A percentile compares a stretch with the other conserved stretches of the same genome.
These are phyloP conservation scores for Diaporthe sp. DNA, from an alignment of 2,329 filamentous ascomycete species.

Conservation along the genomic window DNA sequence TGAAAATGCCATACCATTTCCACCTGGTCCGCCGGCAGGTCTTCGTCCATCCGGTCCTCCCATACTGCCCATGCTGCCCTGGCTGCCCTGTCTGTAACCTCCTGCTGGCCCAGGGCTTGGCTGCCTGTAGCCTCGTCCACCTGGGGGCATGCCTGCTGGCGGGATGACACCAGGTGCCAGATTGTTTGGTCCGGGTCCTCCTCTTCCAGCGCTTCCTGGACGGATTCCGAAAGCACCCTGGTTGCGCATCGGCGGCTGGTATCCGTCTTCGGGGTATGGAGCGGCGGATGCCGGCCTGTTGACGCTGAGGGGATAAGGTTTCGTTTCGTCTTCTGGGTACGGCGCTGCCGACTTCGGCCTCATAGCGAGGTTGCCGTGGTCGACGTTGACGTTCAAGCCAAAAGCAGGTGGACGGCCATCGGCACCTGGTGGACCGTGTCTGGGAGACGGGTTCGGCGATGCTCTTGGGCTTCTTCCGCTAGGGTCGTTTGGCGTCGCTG, in stretches of 20 bases:
- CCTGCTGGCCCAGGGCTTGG: constrained; percentile 54
- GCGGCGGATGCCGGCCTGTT: constrained; percentile 62
- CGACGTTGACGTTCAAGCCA: constrained; percentile 59
- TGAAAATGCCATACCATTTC: constrained; percentile 38
- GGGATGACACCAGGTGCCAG: constrained; percentile 39
- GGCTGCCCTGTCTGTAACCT: constrained; percentile 42
- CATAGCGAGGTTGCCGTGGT: constrained; percentile 51
- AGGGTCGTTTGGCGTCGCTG: constrained; percentile 39
- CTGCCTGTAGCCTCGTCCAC: constrained; percentile 55
- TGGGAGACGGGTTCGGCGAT: constrained; percentile 60
- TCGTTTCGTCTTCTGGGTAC: constrained; percentile 77
- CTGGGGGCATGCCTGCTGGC: constrained; percentile 49
- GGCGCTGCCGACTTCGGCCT: constrained; percentile 73
- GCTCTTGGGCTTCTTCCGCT: constrained; percentile 44
- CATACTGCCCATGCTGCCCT: constrained; percentile 33
- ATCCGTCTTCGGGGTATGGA: constrained; percentile 67
- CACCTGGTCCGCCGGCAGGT: constrained; percentile 38
- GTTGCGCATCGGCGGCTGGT: constrained; percentile 23
- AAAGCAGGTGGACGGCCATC: constrained; percentile 65
- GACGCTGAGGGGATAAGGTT: constrained; percentile 64
- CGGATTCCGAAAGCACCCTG: constrained; percentile 70
- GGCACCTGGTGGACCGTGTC: constrained; percentile 54
- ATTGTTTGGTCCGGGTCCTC: constrained; percentile 43
- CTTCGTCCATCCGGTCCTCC: constrained; percentile 24
- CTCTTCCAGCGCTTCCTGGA: constrained; percentile 54